Evolutionary conservation across 495 filamentous ascomycete species (phyloP), one percentile per base, ranked within the genome.

Genomic region (Penicillium simplicissimum): DNA sequence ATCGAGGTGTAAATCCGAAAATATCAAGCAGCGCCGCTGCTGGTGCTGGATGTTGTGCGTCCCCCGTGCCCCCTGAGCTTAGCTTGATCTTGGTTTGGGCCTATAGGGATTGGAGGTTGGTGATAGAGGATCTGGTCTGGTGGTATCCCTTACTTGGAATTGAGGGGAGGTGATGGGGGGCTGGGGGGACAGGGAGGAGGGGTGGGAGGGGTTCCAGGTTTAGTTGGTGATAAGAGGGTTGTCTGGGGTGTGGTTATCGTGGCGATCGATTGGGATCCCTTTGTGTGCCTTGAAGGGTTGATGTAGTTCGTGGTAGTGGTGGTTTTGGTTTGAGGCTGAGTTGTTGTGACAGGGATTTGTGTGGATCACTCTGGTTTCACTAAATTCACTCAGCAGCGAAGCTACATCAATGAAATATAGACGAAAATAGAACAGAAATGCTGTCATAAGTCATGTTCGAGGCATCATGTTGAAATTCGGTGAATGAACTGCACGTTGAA

Each of bases 111-210:
- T 43, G 21, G 33, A 4, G 37, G 11, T 17, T 34, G 36, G 28
- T 45, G 60, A 37, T 57, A 63, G 58, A 59, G 52, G 36, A 52
- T 67, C 60, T 55, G 45, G 23, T 52, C 43, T 19, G 59, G 17
- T 17, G 13, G 4, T 57, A 64, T 34, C 67, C 71, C 71, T 74
- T 74, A 69, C 71, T 35, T 70, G 55, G 34, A 47, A 60, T 55
- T 49, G 61, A 49, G 45, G 35, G 23, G 51, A 37, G 55, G 43
- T 19, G 28, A 49, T 35, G 40, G 52, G 52, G 36, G 42, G 19
- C 36, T 58, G 57, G 58, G 38, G 31, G 8, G 8, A 8, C 8
- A 17, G 9, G 11, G 15, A 21, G 14, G 51, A 36, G 35, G 43
- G 51, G 53, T 40, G 36, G 51, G 28, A 31, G 28, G 28, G 28